Conservation (phyloP, 2,329 filamentous ascomycete genomes). For the Aspergillus intermedius region DNA sequence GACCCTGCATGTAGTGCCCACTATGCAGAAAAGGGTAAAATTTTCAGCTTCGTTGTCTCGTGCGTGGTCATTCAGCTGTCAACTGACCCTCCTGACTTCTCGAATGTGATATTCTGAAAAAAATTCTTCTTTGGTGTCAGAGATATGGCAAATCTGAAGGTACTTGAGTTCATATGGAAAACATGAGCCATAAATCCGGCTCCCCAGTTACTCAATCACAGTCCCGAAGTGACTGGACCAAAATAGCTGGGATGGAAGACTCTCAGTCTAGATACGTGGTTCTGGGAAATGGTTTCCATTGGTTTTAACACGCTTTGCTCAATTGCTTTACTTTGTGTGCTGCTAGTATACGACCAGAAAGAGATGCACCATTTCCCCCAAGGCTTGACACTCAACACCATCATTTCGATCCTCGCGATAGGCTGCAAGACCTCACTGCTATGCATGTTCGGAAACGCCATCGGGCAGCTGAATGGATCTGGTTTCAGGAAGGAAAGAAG, state of each 20-base stretch:
- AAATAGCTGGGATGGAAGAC: background rate
- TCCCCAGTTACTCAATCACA: no score
- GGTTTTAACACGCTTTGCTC: slow-evolving; percentile 9
- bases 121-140: no score
- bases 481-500: slow-evolving; percentile 7
- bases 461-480: slow-evolving; percentile 19
- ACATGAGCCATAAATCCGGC: no score
- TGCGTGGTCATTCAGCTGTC: no score
- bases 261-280: slow-evolving; percentile 11
- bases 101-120: no score
- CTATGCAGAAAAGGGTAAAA: no score
- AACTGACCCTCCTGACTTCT: no score
- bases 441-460: slow-evolving; percentile 11
- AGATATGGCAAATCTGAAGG: no score
- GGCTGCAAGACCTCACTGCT: slow-evolving; percentile 12
- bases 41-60: no score
- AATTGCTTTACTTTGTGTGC: slow-evolving; percentile 7
- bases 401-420: slow-evolving; percentile 12
- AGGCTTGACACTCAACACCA: slow-evolving; percentile 10
- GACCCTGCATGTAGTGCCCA: no score
- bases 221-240: no score
- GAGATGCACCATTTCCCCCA: slow-evolving; percentile 10
- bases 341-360: slow-evolving; percentile 9
- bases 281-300: slow-evolving; percentile 8
- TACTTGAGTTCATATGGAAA: no score